A percentile compares a stretch with the other conserved stretches of the same genome.
Evolutionary conservation across 805 yeast species (phyloP).

Genomic region (Saccharomyces jurei): DNA sequence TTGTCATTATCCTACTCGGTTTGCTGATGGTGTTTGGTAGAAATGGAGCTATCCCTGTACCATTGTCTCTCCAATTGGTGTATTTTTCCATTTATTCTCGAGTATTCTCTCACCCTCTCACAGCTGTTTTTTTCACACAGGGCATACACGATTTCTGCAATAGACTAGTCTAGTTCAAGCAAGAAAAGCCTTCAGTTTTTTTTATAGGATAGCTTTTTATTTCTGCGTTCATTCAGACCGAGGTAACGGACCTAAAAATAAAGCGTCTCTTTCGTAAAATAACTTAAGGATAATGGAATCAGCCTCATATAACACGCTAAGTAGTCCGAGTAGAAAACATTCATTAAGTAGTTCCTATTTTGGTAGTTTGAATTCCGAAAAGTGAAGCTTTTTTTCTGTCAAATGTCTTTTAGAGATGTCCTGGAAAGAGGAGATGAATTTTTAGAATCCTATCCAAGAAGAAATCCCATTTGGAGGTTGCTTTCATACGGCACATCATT

Average conservation of each 20-base stretch:
- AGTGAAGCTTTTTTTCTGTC: background rate
- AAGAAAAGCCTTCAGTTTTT: background rate
- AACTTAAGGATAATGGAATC: background rate
- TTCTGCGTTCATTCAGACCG: background rate
- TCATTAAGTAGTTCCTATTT: background rate
- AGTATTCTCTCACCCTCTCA: background rate
- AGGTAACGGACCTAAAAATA: background rate
- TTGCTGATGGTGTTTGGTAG: constrained; percentile 41
- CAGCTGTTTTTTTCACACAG: background rate
- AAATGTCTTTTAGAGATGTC: constrained; percentile 65
- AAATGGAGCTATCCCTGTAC: constrained; percentile 91
- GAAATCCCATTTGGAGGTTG: constrained; percentile 51
- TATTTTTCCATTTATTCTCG: constrained; percentile 60
- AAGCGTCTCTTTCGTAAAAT: background rate
- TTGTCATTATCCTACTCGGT: constrained; percentile 4
- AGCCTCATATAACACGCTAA: background rate
- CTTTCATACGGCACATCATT: constrained; percentile 64
- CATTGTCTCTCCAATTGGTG: constrained; percentile 78
- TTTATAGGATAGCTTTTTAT: background rate
- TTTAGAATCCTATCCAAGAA: constrained; percentile 54
- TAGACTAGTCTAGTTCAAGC: background rate
- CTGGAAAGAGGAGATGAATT: constrained; percentile 66
- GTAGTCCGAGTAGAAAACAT: background rate
- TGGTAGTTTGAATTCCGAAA: background rate
- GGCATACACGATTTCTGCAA: background rate